A percentile compares a stretch with the other conserved stretches of the same genome.
These are phyloP conservation scores for Trapa incisa DNA, from an alignment of 345 rosid genomes.

Conservation along the genomic window DNA sequence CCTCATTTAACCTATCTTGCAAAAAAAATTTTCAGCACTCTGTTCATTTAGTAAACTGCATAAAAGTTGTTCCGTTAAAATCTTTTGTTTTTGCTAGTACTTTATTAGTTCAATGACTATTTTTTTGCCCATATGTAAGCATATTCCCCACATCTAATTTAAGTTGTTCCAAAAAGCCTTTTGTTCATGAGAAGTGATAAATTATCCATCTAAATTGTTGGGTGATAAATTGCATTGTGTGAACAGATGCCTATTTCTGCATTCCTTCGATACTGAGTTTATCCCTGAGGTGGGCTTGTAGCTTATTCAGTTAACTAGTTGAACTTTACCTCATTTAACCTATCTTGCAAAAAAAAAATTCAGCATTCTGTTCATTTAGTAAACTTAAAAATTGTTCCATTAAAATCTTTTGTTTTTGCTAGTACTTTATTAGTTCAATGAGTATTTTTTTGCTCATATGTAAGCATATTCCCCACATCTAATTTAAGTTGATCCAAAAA, in stretches of 20 bases:
- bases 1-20: not conserved
- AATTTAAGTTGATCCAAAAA: not conserved
- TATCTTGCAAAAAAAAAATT: not conserved
- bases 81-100: no score
- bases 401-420: no score
- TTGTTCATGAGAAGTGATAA: not conserved
- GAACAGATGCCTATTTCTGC: slow-evolving; percentile 60
- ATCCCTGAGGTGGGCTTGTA: slow-evolving; percentile 72
- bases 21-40: not conserved
- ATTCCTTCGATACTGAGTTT: slow-evolving; percentile 90
- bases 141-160: not conserved
- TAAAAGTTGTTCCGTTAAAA: no score
- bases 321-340: slow-evolving; percentile 13
- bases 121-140: not conserved
- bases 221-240: slow-evolving; percentile 5
- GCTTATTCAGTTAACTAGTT: slow-evolving; percentile 8
- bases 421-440: not conserved
- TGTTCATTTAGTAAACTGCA: no score
- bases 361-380: not conserved
- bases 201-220: not conserved
- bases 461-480: not conserved
- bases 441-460: not conserved
- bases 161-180: not conserved
- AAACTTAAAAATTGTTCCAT: no score
- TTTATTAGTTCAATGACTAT: not conserved